Percentiles rank a stretch among this genome's conserved stretches.
Conservation (phyloP, 495 filamentous ascomycete genomes). For the Pyrenula massariospora region DNA sequence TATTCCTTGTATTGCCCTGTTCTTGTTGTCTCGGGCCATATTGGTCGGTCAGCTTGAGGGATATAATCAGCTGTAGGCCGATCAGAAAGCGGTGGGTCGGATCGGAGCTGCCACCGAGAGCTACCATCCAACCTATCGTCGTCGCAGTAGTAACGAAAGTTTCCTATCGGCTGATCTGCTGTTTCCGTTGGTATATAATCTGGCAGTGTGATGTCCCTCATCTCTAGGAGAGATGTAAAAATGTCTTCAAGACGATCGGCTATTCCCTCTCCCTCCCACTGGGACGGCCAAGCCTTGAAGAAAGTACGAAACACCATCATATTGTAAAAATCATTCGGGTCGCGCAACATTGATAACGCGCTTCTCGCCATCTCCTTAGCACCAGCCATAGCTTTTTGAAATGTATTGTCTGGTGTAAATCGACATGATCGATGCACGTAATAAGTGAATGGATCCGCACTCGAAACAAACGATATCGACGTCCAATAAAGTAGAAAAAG, state of each 20-base stretch:
- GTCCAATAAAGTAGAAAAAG: neutral
- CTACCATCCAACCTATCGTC: neutral
- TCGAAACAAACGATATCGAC: neutral
- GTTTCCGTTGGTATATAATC: neutral
- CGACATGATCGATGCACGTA: neutral
- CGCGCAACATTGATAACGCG: neutral
- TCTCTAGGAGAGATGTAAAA: neutral
- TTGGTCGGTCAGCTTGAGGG: neutral
- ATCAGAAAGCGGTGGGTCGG: neutral
- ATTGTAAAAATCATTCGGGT: neutral
- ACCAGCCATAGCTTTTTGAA: neutral
- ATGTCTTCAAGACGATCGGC: neutral
- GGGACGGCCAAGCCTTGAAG: neutral
- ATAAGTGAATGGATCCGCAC: neutral
- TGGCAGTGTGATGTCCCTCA: neutral
- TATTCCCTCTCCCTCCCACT: neutral
- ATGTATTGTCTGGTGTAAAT: neutral
- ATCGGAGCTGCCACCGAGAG: neutral
- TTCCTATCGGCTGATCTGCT: neutral
- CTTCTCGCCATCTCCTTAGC: neutral
- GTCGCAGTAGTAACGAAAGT: neutral
- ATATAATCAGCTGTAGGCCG: neutral
- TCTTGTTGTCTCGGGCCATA: neutral
- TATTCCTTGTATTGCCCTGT: neutral
- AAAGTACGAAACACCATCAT: neutral